Conservation (phyloP, 2,329 filamentous ascomycete genomes). For the Botryotinia narcissicola region DNA sequence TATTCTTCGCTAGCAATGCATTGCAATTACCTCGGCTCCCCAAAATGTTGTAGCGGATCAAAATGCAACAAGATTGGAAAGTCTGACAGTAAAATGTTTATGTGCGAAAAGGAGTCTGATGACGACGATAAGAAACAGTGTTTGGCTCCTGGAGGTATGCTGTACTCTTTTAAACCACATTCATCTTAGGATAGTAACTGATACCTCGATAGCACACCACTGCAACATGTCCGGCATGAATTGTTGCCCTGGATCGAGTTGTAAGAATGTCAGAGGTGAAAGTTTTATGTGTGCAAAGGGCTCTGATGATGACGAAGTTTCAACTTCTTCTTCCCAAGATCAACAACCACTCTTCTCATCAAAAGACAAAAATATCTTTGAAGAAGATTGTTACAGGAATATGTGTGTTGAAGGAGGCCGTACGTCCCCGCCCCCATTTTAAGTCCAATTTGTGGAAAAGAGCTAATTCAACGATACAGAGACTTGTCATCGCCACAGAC, state of each 20-base stretch:
- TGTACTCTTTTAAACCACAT: too few species aligned
- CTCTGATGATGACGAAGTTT: constrained; percentile 2
- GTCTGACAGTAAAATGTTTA: neutral
- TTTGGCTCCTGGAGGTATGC: neutral
- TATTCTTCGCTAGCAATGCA: neutral
- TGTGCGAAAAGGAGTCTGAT: neutral
- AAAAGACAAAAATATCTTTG: neutral
- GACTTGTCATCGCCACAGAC: neutral
- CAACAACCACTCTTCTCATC: neutral
- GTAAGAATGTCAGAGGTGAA: neutral
- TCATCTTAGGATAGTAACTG: too few species aligned
- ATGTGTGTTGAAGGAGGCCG: constrained; percentile 7
- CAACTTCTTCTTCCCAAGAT: neutral
- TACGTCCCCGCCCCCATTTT: neutral
- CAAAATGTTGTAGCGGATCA: neutral
- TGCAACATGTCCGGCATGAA: neutral
- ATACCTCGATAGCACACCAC: neutral
- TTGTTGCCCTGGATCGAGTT: constrained; percentile 1
- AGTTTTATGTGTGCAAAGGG: neutral
- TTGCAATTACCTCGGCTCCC: neutral
- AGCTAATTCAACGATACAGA: neutral
- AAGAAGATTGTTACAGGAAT: neutral
- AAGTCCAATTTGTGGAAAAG: too few species aligned
- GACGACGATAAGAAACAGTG: neutral
- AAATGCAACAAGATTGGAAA: neutral